Conservation (phyloP, 2,329 filamentous ascomycete genomes). For the Paecilomyces sp. region DNA sequence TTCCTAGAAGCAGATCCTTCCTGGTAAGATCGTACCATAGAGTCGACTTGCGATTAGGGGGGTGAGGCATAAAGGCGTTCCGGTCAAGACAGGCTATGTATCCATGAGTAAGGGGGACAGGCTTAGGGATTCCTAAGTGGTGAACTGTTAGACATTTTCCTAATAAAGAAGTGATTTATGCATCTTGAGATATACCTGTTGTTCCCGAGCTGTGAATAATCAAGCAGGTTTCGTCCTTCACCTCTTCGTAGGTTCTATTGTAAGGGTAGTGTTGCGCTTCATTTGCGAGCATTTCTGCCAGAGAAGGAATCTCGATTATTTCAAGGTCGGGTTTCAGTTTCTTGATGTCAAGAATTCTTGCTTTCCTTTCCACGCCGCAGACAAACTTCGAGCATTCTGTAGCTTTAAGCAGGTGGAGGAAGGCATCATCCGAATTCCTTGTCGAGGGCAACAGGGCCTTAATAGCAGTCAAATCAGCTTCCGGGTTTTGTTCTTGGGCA, state of each 20-base stretch:
- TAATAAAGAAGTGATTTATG: neutral
- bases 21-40: slow-evolving; percentile 5
- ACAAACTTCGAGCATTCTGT: slow-evolving; percentile 15
- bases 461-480: neutral
- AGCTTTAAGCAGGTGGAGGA: slow-evolving; percentile 9
- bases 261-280: slow-evolving; percentile 11
- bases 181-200: slow-evolving; percentile 18
- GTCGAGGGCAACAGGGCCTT: slow-evolving; percentile 14
- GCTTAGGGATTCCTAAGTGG: slow-evolving; percentile 21
- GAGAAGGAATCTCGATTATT: slow-evolving; percentile 6
- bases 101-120: slow-evolving; percentile 20
- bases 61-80: slow-evolving; percentile 5
- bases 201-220: slow-evolving; percentile 33
- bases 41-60: slow-evolving; percentile 8
- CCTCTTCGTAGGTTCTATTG: slow-evolving; percentile 12
- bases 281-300: slow-evolving; percentile 8
- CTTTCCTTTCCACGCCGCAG: slow-evolving; percentile 17
- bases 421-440: slow-evolving; percentile 14
- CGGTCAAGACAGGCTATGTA: slow-evolving; percentile 13
- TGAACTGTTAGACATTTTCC: slow-evolving; percentile 21
- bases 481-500: neutral
- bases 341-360: slow-evolving; percentile 33
- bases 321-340: slow-evolving; percentile 4
- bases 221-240: slow-evolving; percentile 12
- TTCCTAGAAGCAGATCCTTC: slow-evolving; percentile 9